A percentile compares a stretch with the other conserved stretches of the same genome.
Evolutionary conservation across 169 alveolate species (phyloP).

Genomic region (Perkinsus chesapeaki): DNA sequence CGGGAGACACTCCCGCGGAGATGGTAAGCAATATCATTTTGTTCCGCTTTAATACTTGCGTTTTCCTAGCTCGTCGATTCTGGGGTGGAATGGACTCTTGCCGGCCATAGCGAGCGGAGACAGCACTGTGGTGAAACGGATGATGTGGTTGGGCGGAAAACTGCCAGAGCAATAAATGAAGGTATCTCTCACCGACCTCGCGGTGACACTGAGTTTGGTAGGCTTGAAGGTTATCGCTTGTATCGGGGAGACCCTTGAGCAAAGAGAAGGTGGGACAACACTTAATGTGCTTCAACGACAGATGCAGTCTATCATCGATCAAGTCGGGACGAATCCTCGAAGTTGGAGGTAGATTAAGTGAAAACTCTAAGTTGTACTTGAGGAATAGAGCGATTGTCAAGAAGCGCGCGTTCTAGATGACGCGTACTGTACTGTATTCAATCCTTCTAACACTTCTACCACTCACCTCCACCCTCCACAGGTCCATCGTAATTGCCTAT

Average conservation of each 20-base stretch:
- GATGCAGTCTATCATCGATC: conserved; percentile 55
- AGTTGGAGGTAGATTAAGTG: conserved; percentile 25
- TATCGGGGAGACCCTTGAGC: conserved; percentile 91
- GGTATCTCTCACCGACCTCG: not conserved
- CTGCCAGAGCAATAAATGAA: conserved; percentile 34
- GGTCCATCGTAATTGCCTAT: conserved; percentile 55
- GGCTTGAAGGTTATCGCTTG: conserved; percentile 57
- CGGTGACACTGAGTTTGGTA: not conserved
- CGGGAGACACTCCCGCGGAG: not conserved
- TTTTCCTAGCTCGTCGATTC: conserved; percentile 45
- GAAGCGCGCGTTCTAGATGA: too few species aligned
- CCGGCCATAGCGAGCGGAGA: conserved; percentile 98
- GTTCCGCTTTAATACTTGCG: not conserved
- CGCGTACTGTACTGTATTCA: too few species aligned
- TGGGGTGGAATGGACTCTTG: conserved; percentile 85
- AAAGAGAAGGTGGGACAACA: conserved; percentile 85
- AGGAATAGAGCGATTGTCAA: too few species aligned
- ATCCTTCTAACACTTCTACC: too few species aligned
- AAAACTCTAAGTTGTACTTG: conserved; percentile 70
- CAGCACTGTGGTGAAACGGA: conserved; percentile 85
- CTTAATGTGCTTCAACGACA: conserved; percentile 80
- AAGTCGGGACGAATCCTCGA: not conserved
- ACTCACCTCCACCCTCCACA: not conserved
- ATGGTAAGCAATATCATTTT: not conserved
- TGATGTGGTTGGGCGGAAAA: conserved; percentile 85